phyloP scores from a whole-genome alignment of 2,329 filamentous ascomycete genomes.

The Xylariaceae sp. region DNA sequence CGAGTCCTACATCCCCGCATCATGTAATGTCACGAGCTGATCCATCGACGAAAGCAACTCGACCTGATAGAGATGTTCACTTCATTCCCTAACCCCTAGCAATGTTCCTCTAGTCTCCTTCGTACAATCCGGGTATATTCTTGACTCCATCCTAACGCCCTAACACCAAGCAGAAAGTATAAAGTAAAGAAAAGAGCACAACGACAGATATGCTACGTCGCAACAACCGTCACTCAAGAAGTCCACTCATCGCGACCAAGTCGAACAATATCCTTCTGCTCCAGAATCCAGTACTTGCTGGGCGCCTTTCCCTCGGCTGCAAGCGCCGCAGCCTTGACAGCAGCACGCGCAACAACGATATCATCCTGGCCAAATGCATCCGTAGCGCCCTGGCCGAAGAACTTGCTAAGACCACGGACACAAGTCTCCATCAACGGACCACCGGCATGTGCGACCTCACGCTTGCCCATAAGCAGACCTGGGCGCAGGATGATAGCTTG shows the following conservation, averaged over 20 bases:
- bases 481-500: conserved; percentile 72
- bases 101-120: too few species aligned
- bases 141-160: neutral
- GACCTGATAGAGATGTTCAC: too few species aligned
- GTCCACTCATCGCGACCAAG: conserved; percentile 62
- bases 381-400: conserved; percentile 52
- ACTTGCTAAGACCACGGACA: conserved; percentile 51
- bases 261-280: conserved; percentile 60
- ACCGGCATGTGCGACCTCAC: conserved; percentile 58
- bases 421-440: conserved; percentile 58
- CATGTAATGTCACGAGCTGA: too few species aligned
- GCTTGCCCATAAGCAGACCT: conserved; percentile 70
- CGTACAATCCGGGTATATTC: neutral
- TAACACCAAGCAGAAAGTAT: conserved; percentile 1
- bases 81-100: too few species aligned
- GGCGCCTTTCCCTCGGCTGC: conserved; percentile 59
- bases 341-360: conserved; percentile 67
- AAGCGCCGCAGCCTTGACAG: conserved; percentile 58
- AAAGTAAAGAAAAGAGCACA: neutral
- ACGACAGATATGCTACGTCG: neutral
- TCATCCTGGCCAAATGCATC: conserved; percentile 72
- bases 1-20: too few species aligned
- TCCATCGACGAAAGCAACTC: too few species aligned
- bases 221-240: conserved; percentile 7
- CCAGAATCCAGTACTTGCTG: conserved; percentile 60